A percentile compares a stretch with the other conserved stretches of the same genome.
phyloP scores from a whole-genome alignment of 108 stramenopile genomes.

The Nitzschia putrida region DNA sequence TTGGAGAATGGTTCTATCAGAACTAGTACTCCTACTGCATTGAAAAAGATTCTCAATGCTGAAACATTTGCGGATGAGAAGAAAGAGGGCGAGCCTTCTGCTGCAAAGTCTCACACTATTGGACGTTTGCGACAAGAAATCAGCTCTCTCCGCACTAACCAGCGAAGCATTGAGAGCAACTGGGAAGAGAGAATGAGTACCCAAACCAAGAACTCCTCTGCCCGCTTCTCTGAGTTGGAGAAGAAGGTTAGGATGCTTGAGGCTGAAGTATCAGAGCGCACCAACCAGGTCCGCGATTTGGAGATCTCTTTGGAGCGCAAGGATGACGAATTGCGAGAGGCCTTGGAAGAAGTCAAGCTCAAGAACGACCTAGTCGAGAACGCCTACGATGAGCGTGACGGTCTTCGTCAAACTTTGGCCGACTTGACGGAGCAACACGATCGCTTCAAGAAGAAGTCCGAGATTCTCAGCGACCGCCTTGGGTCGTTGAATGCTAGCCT shows the following conservation, averaged over 20 bases:
- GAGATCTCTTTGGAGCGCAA: slow-evolving; percentile 24
- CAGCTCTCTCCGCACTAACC: background rate
- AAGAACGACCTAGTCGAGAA: slow-evolving; percentile 16
- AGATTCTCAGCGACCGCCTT: slow-evolving; percentile 46
- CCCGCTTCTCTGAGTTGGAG: slow-evolving; percentile 18
- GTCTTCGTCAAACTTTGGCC: slow-evolving; percentile 47
- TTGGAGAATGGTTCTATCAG: slow-evolving; percentile 1
- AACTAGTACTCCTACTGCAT: background rate
- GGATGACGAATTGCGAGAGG: slow-evolving; percentile 22
- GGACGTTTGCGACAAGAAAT: slow-evolving; percentile 15
- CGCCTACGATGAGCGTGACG: slow-evolving; percentile 39
- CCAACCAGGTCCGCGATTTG: slow-evolving; percentile 23
- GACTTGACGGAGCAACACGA: slow-evolving; percentile 56
- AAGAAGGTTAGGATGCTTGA: slow-evolving; percentile 27
- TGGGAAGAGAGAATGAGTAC: slow-evolving; percentile 5
- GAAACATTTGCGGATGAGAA: background rate
- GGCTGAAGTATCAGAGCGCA: slow-evolving; percentile 12
- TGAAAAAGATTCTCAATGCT: background rate
- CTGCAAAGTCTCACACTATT: background rate
- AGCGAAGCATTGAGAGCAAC: background rate
- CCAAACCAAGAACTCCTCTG: background rate
- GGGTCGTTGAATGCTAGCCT: slow-evolving; percentile 47
- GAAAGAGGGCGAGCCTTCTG: background rate
- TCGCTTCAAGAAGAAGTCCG: slow-evolving; percentile 35
- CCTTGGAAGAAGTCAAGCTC: slow-evolving; percentile 14